Evolutionary conservation across 1,284 basidiomycete species (phyloP).

Genomic region (Amylostereum areolatum): DNA sequence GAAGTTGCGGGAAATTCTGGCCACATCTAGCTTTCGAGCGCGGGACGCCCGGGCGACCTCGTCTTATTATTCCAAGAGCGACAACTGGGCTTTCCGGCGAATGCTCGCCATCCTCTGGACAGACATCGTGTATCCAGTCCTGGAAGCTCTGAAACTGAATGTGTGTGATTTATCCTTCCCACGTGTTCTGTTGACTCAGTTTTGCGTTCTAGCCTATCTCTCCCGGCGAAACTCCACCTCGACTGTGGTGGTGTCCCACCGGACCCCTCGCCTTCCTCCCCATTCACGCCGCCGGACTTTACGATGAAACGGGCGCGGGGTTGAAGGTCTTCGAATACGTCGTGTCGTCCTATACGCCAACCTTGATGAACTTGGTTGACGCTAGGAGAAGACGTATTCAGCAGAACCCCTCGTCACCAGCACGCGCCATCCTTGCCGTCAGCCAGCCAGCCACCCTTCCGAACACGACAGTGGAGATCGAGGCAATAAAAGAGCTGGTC

Average conservation of each 20-base stretch:
- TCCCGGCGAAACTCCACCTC: background rate
- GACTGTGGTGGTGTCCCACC: constrained; percentile 7
- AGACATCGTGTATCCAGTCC: constrained; percentile 1
- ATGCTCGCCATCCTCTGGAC: constrained; percentile 2
- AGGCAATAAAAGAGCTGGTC: no score
- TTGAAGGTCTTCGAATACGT: background rate
- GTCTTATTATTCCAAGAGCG: background rate
- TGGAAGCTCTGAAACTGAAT: background rate
- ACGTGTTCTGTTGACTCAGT: background rate
- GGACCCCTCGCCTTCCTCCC: constrained; percentile 8
- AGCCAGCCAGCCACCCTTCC: no score
- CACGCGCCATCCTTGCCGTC: no score
- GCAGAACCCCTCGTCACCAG: no score
- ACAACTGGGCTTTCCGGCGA: background rate
- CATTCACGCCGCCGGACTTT: constrained; percentile 8
- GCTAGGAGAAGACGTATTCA: no score
- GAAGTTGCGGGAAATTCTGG: background rate
- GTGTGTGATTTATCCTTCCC: background rate
- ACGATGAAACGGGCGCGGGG: background rate
- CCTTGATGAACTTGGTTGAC: background rate
- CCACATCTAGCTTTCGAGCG: background rate
- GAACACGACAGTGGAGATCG: background rate
- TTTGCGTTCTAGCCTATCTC: background rate
- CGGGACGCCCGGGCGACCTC: background rate
- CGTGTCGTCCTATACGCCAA: background rate